Percentiles rank a stretch among this genome's conserved stretches.
phyloP scores from a whole-genome alignment of 2,329 filamentous ascomycete species.

The Stagonosporopsis chrysanthemi region DNA sequence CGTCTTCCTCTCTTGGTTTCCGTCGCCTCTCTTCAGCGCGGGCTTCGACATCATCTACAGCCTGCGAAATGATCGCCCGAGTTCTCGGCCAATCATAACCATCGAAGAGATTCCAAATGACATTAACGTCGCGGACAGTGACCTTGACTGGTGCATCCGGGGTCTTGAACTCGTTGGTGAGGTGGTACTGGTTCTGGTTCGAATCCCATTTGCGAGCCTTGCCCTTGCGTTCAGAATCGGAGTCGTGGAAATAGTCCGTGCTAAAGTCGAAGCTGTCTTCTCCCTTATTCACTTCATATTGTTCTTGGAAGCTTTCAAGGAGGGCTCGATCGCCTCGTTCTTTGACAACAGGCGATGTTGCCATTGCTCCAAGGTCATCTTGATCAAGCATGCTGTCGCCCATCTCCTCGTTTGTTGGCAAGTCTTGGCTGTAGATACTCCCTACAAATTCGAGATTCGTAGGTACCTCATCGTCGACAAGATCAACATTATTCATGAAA shows the following conservation, averaged over 20 bases:
- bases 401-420: slow-evolving; percentile 52
- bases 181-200: slow-evolving; percentile 74
- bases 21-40: slow-evolving; percentile 78
- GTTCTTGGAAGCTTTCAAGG: slow-evolving; percentile 61
- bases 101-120: slow-evolving; percentile 98
- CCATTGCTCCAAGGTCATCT: slow-evolving; percentile 48
- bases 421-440: slow-evolving; percentile 60
- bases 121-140: slow-evolving; percentile 82
- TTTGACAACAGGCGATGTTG: slow-evolving; percentile 40
- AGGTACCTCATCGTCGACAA: slow-evolving; percentile 52
- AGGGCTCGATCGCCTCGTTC: slow-evolving; percentile 49
- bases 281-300: slow-evolving; percentile 63
- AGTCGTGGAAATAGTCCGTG: slow-evolving; percentile 76
- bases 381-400: slow-evolving; percentile 53
- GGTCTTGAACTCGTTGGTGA: slow-evolving; percentile 67
- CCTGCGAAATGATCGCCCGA: slow-evolving; percentile 83
- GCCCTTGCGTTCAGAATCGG: slow-evolving; percentile 66
- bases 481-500: slow-evolving; percentile 50
- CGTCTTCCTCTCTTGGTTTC: slow-evolving; percentile 66
- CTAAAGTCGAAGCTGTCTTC: slow-evolving; percentile 73
- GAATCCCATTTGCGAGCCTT: slow-evolving; percentile 84
- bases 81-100: slow-evolving; percentile 96
- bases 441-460: slow-evolving; percentile 58
- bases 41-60: slow-evolving; percentile 85
- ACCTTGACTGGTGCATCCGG: slow-evolving; percentile 76